Evolutionary conservation across 805 yeast species (phyloP), one percentile per base, ranked within the genome.

Genomic region (Kazachstania viticola): DNA sequence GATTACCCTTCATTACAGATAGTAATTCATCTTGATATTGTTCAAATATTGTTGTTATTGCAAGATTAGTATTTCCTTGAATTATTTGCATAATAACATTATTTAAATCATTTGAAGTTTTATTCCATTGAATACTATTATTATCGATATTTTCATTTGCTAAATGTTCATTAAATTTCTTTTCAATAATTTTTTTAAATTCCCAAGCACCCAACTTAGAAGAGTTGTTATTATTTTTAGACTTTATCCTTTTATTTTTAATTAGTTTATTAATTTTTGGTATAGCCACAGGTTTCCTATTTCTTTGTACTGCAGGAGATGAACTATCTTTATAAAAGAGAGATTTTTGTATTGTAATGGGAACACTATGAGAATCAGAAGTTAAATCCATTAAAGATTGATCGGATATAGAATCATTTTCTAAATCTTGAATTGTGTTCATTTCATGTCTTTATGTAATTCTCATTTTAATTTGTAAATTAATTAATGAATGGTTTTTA

Each of bases 121-220:
- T 35, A 23, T 36, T 42, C 58, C 56, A 53, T 17, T 38, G 41
- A 28, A 38, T 39, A 14, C 46, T 37, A 17, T 43, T 43, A 27
- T 40, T 40, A 27, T 37, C 40, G 12, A 18, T 6, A 14, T 30
- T 30, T 8, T 39, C 31, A 12, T 50, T 45, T 9, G 11, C 14
- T 17, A 49, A 17, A 24, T 38, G 36, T 9, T 45, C 41, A 25
- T 37, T 25, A 25, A 46, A 51, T 25, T 40, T 42, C 17, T 35
- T 28, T 11, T 41, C 37, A 16, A 49, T 39, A 9, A 43, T 35
- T 17, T 36, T 40, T 17, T 40, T 41, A 29, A 53, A 47, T 21
- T 51, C 51, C 58, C 58, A 51, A 9, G 46, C 12, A 14, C 14
- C 13, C 7, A 23, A 9, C 25, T 19, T 19, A 15, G 21, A 22